Evolutionary conservation across 768 basidiomycete genomes (phyloP).

Genomic region (Naganishia kalamii): DNA sequence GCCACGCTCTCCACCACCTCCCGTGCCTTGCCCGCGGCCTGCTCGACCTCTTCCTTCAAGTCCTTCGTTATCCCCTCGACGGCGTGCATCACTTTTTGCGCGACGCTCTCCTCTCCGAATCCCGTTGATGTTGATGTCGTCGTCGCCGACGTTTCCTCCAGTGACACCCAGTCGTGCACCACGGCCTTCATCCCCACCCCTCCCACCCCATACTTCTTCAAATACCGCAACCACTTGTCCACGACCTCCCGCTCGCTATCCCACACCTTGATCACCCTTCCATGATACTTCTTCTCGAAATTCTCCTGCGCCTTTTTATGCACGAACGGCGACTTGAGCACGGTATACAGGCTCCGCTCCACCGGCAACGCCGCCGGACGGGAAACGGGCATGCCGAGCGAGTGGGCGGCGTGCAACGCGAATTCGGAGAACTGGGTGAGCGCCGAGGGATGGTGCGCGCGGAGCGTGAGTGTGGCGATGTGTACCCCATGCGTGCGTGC

Average conservation of each 20-base stretch:
- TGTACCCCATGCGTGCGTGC: slow-evolving; percentile 60
- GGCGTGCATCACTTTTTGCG: slow-evolving; percentile 13
- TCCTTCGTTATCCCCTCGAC: slow-evolving; percentile 19
- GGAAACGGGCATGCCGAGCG: slow-evolving; percentile 73
- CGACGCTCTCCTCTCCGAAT: neutral
- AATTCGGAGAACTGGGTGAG: slow-evolving; percentile 80
- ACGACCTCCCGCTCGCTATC: slow-evolving; percentile 76
- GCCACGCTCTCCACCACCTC: neutral
- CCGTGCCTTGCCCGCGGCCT: neutral
- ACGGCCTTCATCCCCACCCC: slow-evolving; percentile 83
- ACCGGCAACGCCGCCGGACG: slow-evolving; percentile 63
- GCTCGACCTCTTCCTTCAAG: slow-evolving; percentile 17
- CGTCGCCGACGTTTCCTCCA: slow-evolving; percentile 44
- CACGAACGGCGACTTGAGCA: slow-evolving; percentile 73
- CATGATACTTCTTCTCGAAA: slow-evolving; percentile 77
- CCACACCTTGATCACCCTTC: slow-evolving; percentile 80
- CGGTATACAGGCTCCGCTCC: slow-evolving; percentile 75
- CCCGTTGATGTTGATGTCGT: neutral
- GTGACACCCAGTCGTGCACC: slow-evolving; percentile 63
- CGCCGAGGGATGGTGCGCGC: slow-evolving; percentile 60
- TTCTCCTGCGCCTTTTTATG: slow-evolving; percentile 96
- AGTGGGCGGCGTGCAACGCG: slow-evolving; percentile 71
- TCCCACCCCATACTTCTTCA: slow-evolving; percentile 65
- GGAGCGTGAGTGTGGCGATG: slow-evolving; percentile 74
- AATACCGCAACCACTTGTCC: slow-evolving; percentile 70